phyloP scores from a whole-genome alignment of 345 rosid genomes.

The Barbarea vulgaris region DNA sequence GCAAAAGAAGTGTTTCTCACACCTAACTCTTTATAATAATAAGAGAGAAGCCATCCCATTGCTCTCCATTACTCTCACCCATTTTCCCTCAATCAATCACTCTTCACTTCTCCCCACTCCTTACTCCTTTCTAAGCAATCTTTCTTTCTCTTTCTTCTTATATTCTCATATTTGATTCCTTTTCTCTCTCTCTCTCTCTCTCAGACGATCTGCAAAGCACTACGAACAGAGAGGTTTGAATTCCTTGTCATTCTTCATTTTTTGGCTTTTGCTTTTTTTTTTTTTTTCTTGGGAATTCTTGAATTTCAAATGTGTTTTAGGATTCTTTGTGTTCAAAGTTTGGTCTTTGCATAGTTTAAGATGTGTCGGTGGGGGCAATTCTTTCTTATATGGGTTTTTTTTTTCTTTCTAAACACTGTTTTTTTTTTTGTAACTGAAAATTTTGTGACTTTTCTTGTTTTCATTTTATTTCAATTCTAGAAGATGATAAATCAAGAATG shows the following conservation, averaged over 20 bases:
- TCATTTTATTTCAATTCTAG: not conserved
- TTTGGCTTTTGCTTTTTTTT: not conserved
- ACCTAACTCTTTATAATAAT: slow-evolving; percentile 41
- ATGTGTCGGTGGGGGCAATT: slow-evolving; percentile 36
- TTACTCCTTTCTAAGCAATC: slow-evolving; percentile 35
- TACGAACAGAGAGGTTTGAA: slow-evolving; percentile 37
- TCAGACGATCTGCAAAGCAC: slow-evolving; percentile 37
- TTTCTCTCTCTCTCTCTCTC: slow-evolving; percentile 33
- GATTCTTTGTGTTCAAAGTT: slow-evolving; percentile 6
- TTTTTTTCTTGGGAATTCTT: slow-evolving; percentile 13
- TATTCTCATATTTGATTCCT: slow-evolving; percentile 25
- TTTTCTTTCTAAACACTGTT: not conserved
- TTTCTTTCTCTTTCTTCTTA: slow-evolving; percentile 17
- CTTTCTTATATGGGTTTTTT: not conserved
- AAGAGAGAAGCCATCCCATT: slow-evolving; percentile 41
- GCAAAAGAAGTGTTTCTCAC: slow-evolving; percentile 37
- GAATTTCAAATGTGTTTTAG: not conserved
- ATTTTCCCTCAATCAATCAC: slow-evolving; percentile 39
- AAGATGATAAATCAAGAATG: slow-evolving; percentile 31
- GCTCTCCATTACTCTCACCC: slow-evolving; percentile 44
- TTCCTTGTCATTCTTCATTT: not conserved
- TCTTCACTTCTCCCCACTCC: slow-evolving; percentile 48
- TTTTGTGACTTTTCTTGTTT: not conserved
- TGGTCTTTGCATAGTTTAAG: not conserved
- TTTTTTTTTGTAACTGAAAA: slow-evolving; percentile 15